Evolutionary conservation across 768 basidiomycete genomes (phyloP).

Genomic region (Hygrocybe punicea): DNA sequence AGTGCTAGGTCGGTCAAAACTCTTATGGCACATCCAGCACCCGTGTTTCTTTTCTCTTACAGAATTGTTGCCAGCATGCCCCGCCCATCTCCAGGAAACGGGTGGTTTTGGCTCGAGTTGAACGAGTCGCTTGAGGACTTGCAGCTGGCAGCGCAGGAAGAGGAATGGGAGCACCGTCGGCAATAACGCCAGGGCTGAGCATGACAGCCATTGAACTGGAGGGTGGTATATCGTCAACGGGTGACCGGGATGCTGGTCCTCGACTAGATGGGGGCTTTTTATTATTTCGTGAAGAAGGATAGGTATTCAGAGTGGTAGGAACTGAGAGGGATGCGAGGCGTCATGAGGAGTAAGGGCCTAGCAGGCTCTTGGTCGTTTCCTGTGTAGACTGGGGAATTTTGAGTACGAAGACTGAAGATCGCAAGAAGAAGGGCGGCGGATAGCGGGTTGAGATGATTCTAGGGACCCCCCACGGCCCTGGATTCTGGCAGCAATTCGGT

Average conservation of each 20-base stretch:
- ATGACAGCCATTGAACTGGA: slow-evolving; percentile 41
- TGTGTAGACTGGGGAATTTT: too few species aligned
- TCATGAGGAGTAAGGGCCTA: too few species aligned
- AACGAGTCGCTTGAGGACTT: neutral
- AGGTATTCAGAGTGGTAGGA: neutral
- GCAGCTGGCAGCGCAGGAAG: neutral
- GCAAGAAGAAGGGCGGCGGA: too few species aligned
- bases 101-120: neutral
- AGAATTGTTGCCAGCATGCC: neutral
- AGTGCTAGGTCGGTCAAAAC: slow-evolving; percentile 50
- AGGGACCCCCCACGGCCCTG: too few species aligned
- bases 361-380: too few species aligned
- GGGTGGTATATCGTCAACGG: neutral
- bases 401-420: too few species aligned
- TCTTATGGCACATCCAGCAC: slow-evolving; percentile 81
- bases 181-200: slow-evolving; percentile 33
- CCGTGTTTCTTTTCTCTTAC: slow-evolving; percentile 68
- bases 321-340: too few species aligned
- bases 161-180: neutral
- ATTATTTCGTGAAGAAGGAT: neutral
- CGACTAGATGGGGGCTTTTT: neutral
- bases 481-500: too few species aligned
- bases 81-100: neutral
- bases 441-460: too few species aligned
- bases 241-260: neutral